Conservation (phyloP, 768 basidiomycete genomes). For the Kwoniella newhampshirensis region DNA sequence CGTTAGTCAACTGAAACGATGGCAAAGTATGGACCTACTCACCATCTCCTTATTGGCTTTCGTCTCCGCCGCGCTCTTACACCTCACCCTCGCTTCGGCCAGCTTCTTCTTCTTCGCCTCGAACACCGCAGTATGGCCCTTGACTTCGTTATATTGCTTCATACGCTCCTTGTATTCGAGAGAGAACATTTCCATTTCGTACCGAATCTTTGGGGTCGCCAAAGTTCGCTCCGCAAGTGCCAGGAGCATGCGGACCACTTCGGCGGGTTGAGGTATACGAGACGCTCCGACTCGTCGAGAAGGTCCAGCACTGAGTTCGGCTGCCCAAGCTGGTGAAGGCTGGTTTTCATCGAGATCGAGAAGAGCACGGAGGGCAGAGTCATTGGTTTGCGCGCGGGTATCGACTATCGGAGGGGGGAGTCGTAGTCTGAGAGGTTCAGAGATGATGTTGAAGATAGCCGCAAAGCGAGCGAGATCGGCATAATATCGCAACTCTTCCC, state of each 20-base stretch:
- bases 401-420: conserved; percentile 18
- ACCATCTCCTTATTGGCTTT: conserved; percentile 26
- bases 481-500: conserved; percentile 44
- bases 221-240: conserved; percentile 33
- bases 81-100: conserved; percentile 18
- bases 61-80: conserved; percentile 25
- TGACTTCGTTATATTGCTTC: conserved; percentile 10
- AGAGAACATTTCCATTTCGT: conserved; percentile 22
- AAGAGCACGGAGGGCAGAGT: conserved; percentile 23
- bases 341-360: conserved; percentile 25
- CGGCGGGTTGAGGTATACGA: conserved; percentile 27
- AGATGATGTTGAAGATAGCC: conserved; percentile 22
- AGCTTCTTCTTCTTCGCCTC: conserved; percentile 32
- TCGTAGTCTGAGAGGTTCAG: conserved; percentile 17
- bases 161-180: conserved; percentile 1
- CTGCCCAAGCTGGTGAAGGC: conserved; percentile 28
- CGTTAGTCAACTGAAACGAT: background rate
- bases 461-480: conserved; percentile 43
- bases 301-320: conserved; percentile 24
- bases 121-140: conserved; percentile 14
- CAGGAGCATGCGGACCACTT: conserved; percentile 39
- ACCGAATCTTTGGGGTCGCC: conserved; percentile 21
- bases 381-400: conserved; percentile 12
- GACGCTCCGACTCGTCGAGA: conserved; percentile 30
- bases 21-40: background rate